Percentiles rank a stretch among this genome's conserved stretches.
These are phyloP conservation scores for Nematodospora valgi DNA, from an alignment of 805 yeast species.

Conservation along the genomic window DNA sequence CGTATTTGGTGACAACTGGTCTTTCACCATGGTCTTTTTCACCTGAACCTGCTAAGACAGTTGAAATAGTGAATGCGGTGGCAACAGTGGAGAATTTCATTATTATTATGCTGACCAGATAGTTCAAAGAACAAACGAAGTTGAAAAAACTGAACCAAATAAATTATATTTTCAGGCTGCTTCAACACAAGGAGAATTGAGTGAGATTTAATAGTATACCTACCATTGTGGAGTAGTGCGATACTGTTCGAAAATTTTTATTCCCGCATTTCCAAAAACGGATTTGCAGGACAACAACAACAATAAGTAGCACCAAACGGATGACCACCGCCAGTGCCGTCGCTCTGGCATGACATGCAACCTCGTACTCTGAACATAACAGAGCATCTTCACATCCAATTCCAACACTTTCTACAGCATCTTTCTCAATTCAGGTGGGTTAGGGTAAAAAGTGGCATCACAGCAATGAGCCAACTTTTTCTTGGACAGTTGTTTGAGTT, in stretches of 20 bases:
- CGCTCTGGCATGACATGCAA: not conserved
- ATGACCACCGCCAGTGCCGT: not conserved
- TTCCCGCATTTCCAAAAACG: slow-evolving; percentile 2
- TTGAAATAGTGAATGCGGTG: not conserved
- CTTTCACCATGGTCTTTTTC: slow-evolving; percentile 4
- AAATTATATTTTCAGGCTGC: no score
- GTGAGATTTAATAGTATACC: not conserved
- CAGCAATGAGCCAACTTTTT: no score
- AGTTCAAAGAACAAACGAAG: not conserved
- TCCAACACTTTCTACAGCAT: no score
- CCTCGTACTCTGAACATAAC: no score
- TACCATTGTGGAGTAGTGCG: not conserved
- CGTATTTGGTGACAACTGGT: not conserved
- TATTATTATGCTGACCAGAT: not conserved
- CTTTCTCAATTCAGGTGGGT: no score
- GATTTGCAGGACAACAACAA: not conserved
- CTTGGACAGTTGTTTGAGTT: no score
- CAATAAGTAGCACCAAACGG: not conserved
- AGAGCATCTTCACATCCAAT: no score
- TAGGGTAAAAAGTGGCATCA: no score
- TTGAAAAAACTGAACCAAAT: slow-evolving; percentile 2
- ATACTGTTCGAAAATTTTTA: not conserved
- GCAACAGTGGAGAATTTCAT: slow-evolving; percentile 6
- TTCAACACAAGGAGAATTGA: not conserved
- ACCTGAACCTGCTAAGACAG: slow-evolving; percentile 5